Conservation (phyloP, 345 rosid species). For the Orychophragmus violaceus region DNA sequence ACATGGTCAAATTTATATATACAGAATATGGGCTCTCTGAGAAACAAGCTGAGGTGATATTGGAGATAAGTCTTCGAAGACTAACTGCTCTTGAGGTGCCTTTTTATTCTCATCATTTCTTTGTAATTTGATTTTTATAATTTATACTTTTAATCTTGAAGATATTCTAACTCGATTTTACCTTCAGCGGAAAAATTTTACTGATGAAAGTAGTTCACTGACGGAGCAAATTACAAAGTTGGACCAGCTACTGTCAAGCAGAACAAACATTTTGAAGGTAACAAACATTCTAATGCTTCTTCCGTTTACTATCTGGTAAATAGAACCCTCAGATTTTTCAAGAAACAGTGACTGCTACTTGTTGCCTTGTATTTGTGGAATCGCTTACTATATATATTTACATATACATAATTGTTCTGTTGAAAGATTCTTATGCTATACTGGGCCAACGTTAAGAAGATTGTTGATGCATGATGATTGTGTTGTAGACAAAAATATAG, state of each 20-base stretch:
- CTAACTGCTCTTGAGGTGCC: slow-evolving; percentile 80
- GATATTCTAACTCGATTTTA: background rate
- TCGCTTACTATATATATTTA: background rate
- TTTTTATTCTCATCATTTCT: background rate
- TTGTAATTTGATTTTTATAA: background rate
- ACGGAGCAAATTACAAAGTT: slow-evolving; percentile 63
- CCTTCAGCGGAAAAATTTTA: slow-evolving; percentile 61
- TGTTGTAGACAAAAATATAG: background rate
- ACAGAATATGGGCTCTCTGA: slow-evolving; percentile 73
- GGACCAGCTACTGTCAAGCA: slow-evolving; percentile 67
- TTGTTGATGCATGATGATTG: slow-evolving; percentile 15
- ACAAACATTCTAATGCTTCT: background rate
- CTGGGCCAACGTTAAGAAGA: background rate
- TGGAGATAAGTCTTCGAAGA: slow-evolving; percentile 79
- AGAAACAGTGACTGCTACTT: background rate
- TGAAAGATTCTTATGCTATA: background rate
- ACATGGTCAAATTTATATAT: background rate
- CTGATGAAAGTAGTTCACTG: slow-evolving; percentile 63
- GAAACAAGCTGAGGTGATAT: slow-evolving; percentile 85
- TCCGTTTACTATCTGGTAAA: background rate
- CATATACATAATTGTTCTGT: background rate
- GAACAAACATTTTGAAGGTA: slow-evolving; percentile 74
- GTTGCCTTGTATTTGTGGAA: background rate
- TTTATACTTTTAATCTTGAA: background rate
- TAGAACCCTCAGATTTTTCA: background rate